Percentiles rank a stretch among this genome's conserved stretches.
Conservation (phyloP, 139 green algal genomes). For the Eudorina sp. region DNA sequence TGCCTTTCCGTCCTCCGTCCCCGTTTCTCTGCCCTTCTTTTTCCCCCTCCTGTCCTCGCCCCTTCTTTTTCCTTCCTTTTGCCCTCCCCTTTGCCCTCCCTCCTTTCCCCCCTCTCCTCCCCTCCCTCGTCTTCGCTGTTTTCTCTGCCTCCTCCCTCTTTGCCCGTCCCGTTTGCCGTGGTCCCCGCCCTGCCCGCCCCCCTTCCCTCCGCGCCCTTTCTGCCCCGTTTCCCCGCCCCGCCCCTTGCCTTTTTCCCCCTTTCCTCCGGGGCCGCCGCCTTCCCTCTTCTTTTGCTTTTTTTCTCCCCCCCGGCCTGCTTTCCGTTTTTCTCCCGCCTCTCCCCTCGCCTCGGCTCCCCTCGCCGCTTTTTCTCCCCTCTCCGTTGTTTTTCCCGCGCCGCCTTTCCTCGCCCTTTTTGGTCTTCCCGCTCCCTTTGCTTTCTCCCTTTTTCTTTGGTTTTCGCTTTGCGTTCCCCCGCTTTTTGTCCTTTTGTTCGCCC, state of each 20-base stretch:
- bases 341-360: neutral
- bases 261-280: neutral
- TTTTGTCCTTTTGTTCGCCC: neutral
- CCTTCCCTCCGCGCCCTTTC: neutral
- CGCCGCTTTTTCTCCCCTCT: conserved; percentile 12
- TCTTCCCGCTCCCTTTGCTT: neutral
- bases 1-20: neutral
- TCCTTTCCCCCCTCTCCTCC: neutral
- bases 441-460: neutral
- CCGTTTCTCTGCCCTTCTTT: neutral
- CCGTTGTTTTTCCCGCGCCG: neutral
- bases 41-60: neutral
- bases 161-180: conserved; percentile 1
- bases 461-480: neutral
- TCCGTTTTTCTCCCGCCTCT: conserved; percentile 1
- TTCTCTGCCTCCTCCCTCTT: neutral
- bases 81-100: neutral
- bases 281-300: neutral
- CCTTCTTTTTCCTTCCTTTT: neutral
- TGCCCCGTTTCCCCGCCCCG: neutral
- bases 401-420: neutral
- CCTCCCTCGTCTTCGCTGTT: neutral
- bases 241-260: neutral
- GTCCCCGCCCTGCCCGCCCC: no score
- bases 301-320: neutral